Conservation (phyloP, 1,139 yeast species). For the Zygoascus sp. region DNA sequence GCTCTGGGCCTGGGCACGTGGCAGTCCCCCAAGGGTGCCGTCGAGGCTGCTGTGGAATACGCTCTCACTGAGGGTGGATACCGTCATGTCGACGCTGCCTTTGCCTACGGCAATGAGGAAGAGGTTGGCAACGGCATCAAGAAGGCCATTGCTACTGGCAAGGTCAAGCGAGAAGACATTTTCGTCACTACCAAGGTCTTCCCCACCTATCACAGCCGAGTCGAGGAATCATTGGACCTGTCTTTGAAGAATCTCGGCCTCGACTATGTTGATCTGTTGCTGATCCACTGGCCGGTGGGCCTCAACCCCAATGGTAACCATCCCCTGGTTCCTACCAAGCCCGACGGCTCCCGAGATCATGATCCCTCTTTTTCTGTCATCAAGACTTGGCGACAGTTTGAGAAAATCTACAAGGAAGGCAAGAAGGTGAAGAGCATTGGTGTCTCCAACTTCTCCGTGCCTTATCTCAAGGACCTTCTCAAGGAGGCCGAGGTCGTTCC, state of each 20-base stretch:
- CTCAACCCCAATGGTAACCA: constrained; percentile 42
- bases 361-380: constrained; percentile 52
- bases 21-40: constrained; percentile 57
- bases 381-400: constrained; percentile 68
- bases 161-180: constrained; percentile 63
- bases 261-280: constrained; percentile 77
- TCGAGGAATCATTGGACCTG: constrained; percentile 53
- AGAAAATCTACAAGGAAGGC: constrained; percentile 48
- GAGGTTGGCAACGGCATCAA: constrained; percentile 53
- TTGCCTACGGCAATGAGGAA: constrained; percentile 60
- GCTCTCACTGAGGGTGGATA: constrained; percentile 65
- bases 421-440: constrained; percentile 70
- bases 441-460: constrained; percentile 67
- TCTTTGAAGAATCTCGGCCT: constrained; percentile 64
- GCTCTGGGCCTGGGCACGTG: constrained; percentile 66
- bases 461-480: constrained; percentile 50
- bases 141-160: constrained; percentile 57
- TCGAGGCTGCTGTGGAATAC: constrained; percentile 52
- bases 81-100: constrained; percentile 77
- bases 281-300: constrained; percentile 85
- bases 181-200: constrained; percentile 80
- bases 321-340: constrained; percentile 38
- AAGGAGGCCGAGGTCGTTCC: constrained; percentile 54
- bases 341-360: constrained; percentile 45
- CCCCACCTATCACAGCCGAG: constrained; percentile 61